Base-by-base conservation (phyloP, 768 basidiomycete genomes). In the Grammothele lineata region DNA sequence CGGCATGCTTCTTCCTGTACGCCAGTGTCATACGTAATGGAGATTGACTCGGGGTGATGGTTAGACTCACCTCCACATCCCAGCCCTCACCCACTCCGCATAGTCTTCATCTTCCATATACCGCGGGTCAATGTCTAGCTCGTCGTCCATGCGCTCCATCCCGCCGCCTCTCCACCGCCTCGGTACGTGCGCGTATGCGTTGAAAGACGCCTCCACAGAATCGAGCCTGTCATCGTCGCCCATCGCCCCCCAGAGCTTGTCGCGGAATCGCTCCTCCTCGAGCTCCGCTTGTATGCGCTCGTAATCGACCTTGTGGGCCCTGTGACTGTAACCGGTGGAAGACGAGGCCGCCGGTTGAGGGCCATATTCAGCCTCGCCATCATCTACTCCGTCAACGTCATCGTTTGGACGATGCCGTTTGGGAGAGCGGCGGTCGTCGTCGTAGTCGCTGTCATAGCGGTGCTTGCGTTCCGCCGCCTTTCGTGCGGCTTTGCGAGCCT, bases 101-200 rank as follows among this genome's bases (percentile, higher is more conserved):
- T 95, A 95, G 50, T 90, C 84, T 55, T 93, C 86, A 7, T 93
- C 91, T 50, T 85, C 83, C 85, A 94, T 85, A 39, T 62, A 53
- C 38, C 57, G 62, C 23, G 73, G 70, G 48, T 79, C 64, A 5
- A 65, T 56, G 15, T 58, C 55, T 3, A 77, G 56, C 66, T 73
- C 61, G 64, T 67, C 56, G 62, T 80, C 64, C 67, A 56, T 71
- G 65, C 23, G 66, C 66, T 53, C 74, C 70, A 46, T 57, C 45
- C 68, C 61, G 33, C 61, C 57, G 3, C 61, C 54, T 14, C 73
- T 65, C 85, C 88, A 91, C 33, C 87, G 75, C 54, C 77, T 71
- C 4, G 90, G 91, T 3, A 92, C 69, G 62, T 87, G 87, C 2
- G 75, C 73, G 62, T 80, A 87, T 37, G 78, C 74, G 53, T 85